Evolutionary conservation across 164 flowering plant genomes (phyloP).

Genomic region (Chimonanthus salicifolius): DNA sequence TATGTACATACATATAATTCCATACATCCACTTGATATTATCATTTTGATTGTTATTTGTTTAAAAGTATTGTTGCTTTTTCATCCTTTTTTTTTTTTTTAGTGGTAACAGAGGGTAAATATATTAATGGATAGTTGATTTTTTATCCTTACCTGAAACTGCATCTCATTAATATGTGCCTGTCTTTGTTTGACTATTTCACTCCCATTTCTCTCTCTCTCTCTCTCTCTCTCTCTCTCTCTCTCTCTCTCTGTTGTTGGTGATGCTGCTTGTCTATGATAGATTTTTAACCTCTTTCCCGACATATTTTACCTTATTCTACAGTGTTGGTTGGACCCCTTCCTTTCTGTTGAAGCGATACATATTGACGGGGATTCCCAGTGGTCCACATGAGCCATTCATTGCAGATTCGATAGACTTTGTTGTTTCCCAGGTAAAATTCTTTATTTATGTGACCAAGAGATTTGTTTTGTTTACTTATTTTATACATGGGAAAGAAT

Average conservation of each 20-base stretch:
- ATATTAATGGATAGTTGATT: no score
- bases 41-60: no score
- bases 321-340: slow-evolving; percentile 95
- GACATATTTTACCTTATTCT: slow-evolving; percentile 13
- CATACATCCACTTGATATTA: no score
- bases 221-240: not conserved
- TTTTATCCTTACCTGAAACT: no score
- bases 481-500: no score
- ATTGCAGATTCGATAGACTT: slow-evolving; percentile 98
- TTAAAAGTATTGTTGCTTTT: no score
- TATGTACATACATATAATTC: no score
- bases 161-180: no score
- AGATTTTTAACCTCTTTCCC: slow-evolving; percentile 5
- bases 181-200: not conserved
- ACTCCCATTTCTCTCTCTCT: not conserved
- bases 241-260: not conserved
- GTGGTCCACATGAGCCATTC: slow-evolving; percentile 98
- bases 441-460: no score
- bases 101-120: no score
- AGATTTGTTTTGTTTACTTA: no score
- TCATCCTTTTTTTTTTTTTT: no score
- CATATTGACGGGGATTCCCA: slow-evolving; percentile 83
- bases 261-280: not conserved
- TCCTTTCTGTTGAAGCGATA: slow-evolving; percentile 89
- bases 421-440: slow-evolving; percentile 90